phyloP scores from a whole-genome alignment of 2,329 filamentous ascomycete genomes.

The Dothiorella sarmentorum region DNA sequence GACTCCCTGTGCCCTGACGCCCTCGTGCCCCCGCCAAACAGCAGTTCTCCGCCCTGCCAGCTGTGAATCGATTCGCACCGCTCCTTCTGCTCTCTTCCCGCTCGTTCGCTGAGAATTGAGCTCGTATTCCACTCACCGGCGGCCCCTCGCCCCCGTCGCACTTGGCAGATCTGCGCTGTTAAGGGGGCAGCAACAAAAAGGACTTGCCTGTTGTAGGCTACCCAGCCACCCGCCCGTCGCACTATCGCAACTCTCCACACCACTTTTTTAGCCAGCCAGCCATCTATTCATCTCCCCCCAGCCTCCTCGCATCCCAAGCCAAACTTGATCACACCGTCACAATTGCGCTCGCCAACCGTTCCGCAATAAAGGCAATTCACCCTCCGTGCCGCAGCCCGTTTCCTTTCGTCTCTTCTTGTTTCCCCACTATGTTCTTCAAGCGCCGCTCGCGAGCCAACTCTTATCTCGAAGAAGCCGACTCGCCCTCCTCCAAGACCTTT shows the following conservation, averaged over 20 bases:
- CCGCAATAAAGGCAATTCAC: slow-evolving; percentile 15
- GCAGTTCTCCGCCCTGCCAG: no score
- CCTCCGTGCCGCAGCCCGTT: slow-evolving; percentile 21
- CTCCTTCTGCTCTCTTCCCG: not conserved
- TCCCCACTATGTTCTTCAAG: slow-evolving; percentile 48
- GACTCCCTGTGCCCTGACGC: no score
- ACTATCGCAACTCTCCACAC: not conserved
- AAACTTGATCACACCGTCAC: not conserved
- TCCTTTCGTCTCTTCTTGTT: slow-evolving; percentile 23
- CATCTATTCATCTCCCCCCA: not conserved
- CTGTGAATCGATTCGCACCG: no score
- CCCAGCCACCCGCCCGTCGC: not conserved
- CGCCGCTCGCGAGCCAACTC: slow-evolving; percentile 45
- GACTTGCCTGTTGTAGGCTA: no score
- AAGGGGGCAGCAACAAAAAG: no score
- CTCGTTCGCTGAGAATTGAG: slow-evolving; percentile 11
- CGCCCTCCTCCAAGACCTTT: slow-evolving; percentile 37
- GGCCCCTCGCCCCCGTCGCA: not conserved
- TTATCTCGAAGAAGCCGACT: slow-evolving; percentile 46
- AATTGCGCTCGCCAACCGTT: not conserved
- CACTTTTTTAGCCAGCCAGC: slow-evolving; percentile 1
- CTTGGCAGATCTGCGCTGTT: not conserved
- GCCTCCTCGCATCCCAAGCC: not conserved
- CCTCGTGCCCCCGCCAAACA: no score
- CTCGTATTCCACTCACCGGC: no score